A percentile compares a stretch with the other conserved stretches of the same genome.
Evolutionary conservation across 129 eudicot species (phyloP).

Genomic region (Ambrosia trifida): DNA sequence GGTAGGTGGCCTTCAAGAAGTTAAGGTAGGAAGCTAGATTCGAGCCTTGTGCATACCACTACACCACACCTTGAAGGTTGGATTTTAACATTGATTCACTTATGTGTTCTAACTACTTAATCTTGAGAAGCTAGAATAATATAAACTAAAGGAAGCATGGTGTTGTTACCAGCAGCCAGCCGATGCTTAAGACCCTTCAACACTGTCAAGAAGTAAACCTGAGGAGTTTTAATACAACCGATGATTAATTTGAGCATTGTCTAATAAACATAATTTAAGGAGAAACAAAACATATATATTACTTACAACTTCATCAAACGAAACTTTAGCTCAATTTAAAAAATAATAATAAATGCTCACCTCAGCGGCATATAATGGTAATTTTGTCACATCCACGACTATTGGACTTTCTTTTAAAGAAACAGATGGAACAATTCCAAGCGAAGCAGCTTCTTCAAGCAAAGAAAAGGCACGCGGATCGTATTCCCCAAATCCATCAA

Average conservation of each 20-base stretch:
- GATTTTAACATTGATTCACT: too few species aligned
- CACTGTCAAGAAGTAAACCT: constrained; percentile 95
- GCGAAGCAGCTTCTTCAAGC: constrained; percentile 97
- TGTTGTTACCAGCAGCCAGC: constrained; percentile 86
- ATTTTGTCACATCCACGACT: constrained; percentile 60
- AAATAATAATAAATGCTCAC: constrained; percentile 30
- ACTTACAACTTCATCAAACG: background rate
- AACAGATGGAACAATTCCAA: constrained; percentile 71
- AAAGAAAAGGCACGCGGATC: constrained; percentile 93
- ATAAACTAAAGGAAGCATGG: constrained; percentile 2
- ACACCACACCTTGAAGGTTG: too few species aligned
- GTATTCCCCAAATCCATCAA: constrained; percentile 97
- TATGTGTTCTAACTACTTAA: background rate
- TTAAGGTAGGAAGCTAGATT: too few species aligned
- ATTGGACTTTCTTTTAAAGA: constrained; percentile 78
- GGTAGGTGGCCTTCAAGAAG: too few species aligned
- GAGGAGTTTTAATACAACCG: constrained; percentile 31
- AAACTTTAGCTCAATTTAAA: constrained; percentile 3
- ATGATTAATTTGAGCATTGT: constrained; percentile 15
- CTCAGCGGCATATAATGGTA: constrained; percentile 67
- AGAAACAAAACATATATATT: background rate
- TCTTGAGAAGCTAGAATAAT: constrained; percentile 9
- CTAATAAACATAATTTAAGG: constrained; percentile 5
- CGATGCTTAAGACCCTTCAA: constrained; percentile 96
- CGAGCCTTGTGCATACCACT: too few species aligned